Conservation (phyloP, 2,329 filamentous ascomycete genomes). For the Sarocladiaceae sp. region DNA sequence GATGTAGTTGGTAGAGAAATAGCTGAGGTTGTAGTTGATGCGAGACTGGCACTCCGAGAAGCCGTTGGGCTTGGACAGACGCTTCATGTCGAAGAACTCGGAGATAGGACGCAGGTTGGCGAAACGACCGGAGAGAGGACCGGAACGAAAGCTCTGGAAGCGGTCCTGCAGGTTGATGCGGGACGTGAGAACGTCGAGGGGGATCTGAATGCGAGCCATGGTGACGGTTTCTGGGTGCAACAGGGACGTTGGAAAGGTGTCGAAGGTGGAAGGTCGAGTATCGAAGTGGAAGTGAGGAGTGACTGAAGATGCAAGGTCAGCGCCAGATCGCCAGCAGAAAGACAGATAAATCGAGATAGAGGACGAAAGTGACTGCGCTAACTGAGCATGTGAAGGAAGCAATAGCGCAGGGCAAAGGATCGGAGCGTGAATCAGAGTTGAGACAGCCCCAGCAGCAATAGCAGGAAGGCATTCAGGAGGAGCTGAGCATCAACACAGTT, state of each 20-base stretch:
- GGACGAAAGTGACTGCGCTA: no score
- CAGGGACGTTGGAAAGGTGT: neutral
- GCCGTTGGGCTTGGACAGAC: constrained; percentile 86
- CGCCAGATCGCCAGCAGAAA: no score
- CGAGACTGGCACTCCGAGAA: constrained; percentile 85
- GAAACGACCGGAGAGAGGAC: constrained; percentile 71
- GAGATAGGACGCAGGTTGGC: constrained; percentile 84
- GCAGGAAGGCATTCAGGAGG: no score
- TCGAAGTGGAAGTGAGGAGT: neutral
- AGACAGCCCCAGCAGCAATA: no score
- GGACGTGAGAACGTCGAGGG: constrained; percentile 84
- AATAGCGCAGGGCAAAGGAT: no score
- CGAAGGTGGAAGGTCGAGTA: no score
- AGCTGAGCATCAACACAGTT: no score
- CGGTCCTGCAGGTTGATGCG: constrained; percentile 80
- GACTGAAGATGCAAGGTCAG: constrained; percentile 9
- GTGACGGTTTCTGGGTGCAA: constrained; percentile 15
- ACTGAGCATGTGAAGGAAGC: no score
- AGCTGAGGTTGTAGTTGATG: constrained; percentile 92
- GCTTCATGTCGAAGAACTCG: constrained; percentile 96
- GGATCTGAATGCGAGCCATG: constrained; percentile 89
- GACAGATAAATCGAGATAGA: no score
- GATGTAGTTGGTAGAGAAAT: constrained; percentile 98
- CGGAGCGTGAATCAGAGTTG: no score
- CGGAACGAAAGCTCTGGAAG: constrained; percentile 71